Evolutionary conservation across 2,329 filamentous ascomycete genomes (phyloP), one percentile per base, ranked within the genome.

Genomic region (Beauveria australis): DNA sequence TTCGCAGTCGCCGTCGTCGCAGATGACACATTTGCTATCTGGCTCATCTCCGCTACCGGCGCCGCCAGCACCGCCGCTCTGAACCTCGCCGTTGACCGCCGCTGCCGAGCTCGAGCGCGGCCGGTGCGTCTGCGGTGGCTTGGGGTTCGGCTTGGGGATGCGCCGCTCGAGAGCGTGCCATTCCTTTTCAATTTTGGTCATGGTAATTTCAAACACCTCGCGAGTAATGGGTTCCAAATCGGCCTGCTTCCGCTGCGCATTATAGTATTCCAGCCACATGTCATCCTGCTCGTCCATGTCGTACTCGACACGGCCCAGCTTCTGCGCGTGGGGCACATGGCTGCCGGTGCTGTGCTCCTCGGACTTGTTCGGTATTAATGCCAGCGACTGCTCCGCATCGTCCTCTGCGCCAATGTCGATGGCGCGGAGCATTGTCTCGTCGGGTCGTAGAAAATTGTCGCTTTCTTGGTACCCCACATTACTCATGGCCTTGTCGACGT

Each of bases 251-350:
- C 94, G 85, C 67, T 89, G 86, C 14, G 79, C 76, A 68, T 99
- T 99, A 71, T 93, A 85, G 44, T 86, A 84, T 67, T 94, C 89
- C 28, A 99, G 79, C 94, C 94, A 99, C 76, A 92, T 91, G 66
- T 96, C 92, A 72, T 99, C 94, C 70, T 99, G 94, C 74, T 99
- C 94, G 70, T 99, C 94, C 94, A 99, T 99, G 73, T 99, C 94
- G 72, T 99, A 99, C 72, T 99, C 94, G 22, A 99, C 94, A 61
- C 91, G 87, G 14, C 91, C 91, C 44, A 95, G 82, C 41, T 71
- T 69, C 19, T 52, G 56, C 6, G 78, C 68, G 53, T 71, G 69
- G 28, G 69, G 67, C 44, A 40, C 37, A 22, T 59, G 56, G 28
- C 48, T 22, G 24, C 33, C 28, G 40, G 8, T 37, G 51, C 63